phyloP scores from a whole-genome alignment of 2,329 filamentous ascomycete genomes.

The Nannizziopsis arthrosporioides region DNA sequence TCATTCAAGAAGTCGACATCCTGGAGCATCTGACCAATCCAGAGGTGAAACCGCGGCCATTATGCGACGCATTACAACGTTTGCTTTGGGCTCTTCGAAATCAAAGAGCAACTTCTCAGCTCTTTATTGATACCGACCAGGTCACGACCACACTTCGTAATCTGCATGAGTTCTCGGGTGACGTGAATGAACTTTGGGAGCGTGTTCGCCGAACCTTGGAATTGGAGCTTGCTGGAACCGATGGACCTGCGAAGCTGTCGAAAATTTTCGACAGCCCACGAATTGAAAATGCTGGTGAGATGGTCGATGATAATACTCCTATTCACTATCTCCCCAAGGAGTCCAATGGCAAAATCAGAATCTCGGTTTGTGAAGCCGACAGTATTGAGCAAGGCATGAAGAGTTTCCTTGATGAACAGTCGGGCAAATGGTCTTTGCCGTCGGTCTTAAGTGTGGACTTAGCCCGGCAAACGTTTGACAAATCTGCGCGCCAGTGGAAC shows the following conservation, averaged over 20 bases:
- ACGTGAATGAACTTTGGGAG: conserved; percentile 47
- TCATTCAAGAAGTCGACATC: conserved; percentile 41
- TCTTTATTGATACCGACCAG: conserved; percentile 33
- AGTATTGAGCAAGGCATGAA: conserved; percentile 29
- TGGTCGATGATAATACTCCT: conserved; percentile 20
- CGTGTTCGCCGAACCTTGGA: conserved; percentile 41
- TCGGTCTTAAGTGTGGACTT: conserved; percentile 46
- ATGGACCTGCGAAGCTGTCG: conserved; percentile 30
- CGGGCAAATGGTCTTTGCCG: conserved; percentile 36
- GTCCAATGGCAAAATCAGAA: conserved; percentile 29
- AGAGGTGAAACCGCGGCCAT: conserved; percentile 38
- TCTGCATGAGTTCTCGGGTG: conserved; percentile 36
- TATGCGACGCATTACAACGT: conserved; percentile 42
- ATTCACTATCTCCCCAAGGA: conserved; percentile 28
- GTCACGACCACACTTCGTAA: conserved; percentile 33
- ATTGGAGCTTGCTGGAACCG: conserved; percentile 40
- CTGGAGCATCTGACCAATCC: conserved; percentile 38
- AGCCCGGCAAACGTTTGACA: conserved; percentile 46
- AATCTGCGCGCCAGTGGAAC: conserved; percentile 44
- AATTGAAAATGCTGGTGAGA: conserved; percentile 18
- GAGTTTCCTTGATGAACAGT: conserved; percentile 24
- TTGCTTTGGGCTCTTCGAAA: conserved; percentile 41
- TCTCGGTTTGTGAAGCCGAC: conserved; percentile 30
- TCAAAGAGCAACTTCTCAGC: conserved; percentile 27
- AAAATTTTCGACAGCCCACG: conserved; percentile 39